Conservation (phyloP, 768 basidiomycete genomes). For the Pleurotus salmoneostramineus region DNA sequence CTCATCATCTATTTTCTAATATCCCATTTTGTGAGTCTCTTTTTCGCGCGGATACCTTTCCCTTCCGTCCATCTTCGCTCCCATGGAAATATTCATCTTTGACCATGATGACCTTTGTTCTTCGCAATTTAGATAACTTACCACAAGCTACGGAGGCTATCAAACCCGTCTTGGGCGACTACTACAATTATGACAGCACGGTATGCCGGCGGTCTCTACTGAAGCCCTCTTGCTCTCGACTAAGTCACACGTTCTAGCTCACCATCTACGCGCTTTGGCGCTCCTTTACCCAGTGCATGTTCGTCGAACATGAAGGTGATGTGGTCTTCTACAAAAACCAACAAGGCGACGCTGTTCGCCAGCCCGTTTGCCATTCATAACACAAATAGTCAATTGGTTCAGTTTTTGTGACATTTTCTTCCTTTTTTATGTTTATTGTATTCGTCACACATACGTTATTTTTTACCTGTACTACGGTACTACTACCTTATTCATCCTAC, state of each 20-base stretch:
- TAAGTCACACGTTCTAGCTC: conserved; percentile 19
- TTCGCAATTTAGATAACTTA: conserved; percentile 38
- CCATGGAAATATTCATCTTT: not conserved
- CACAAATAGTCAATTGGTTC: not conserved
- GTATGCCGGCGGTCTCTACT: conserved; percentile 22
- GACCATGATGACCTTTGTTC: not conserved
- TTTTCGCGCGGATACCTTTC: conserved; percentile 4
- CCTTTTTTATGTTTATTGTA: too few relatives aligned
- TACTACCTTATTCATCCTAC: too few relatives aligned
- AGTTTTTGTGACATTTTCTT: not conserved
- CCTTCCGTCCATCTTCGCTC: not conserved
- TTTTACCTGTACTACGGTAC: too few relatives aligned
- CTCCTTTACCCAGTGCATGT: conserved; percentile 55
- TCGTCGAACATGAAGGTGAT: conserved; percentile 53
- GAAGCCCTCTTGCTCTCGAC: not conserved
- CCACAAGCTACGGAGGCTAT: conserved; percentile 42
- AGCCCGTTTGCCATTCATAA: conserved; percentile 9
- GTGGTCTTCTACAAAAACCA: conserved; percentile 55
- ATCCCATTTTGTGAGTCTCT: conserved; percentile 52
- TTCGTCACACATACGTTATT: too few relatives aligned
- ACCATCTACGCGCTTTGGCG: conserved; percentile 48
- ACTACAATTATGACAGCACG: conserved; percentile 58
- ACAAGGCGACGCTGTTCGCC: conserved; percentile 34
- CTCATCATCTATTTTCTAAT: conserved; percentile 58
- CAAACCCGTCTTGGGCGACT: conserved; percentile 44